Base-by-base conservation (phyloP, 768 basidiomycete genomes). In the Termitomyces sp. region DNA sequence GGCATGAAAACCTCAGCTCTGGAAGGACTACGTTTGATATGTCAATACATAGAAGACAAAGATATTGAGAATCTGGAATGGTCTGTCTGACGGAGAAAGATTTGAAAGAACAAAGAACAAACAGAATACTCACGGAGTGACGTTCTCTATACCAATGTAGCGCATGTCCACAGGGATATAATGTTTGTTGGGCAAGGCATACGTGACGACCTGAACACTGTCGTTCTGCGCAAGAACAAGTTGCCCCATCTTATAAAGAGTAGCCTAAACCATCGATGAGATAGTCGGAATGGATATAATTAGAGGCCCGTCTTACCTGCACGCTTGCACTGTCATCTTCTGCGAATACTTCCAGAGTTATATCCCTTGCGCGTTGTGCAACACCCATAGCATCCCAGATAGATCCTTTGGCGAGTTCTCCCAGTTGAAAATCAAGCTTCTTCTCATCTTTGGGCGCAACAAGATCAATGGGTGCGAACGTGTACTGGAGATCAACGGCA, bases 181-280 rank as follows among this genome's bases (percentile, higher is more conserved):
- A 68, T 97, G 95, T 73, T 94, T 92, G 77, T 98, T 98, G 2
- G 96, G 95, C 3, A 97, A 78, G 44, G 74, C 71, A 72, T 96
- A 97, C 14, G 79, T 77, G 33, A 91, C 87, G 2, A 71, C 71
- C 44, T 78, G 67, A 13, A 97, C 77, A 2, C 74, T 74, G 2
- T 70, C 69, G 65, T 92, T 88, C 68, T 89, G 84, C 1, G 71
- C 71, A 30, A 97, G 72, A 62, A 98, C 77, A 2, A 79, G 78
- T 60, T 89, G 81, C 0, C 80, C 91, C 85, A 95, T 95, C 74
- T 89, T 90, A 80, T 86, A 95, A 52, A 96, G 74, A 28, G 94
- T 97, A 9, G 95, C 95, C 90, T 97, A 70, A 28, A 28, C 32
- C 11, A 9, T 22, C 3, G 14, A 8, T 10, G 1, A 38, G 24